Base-by-base conservation (phyloP, 345 rosid species). In the Xanthoceras sorbifolium region DNA sequence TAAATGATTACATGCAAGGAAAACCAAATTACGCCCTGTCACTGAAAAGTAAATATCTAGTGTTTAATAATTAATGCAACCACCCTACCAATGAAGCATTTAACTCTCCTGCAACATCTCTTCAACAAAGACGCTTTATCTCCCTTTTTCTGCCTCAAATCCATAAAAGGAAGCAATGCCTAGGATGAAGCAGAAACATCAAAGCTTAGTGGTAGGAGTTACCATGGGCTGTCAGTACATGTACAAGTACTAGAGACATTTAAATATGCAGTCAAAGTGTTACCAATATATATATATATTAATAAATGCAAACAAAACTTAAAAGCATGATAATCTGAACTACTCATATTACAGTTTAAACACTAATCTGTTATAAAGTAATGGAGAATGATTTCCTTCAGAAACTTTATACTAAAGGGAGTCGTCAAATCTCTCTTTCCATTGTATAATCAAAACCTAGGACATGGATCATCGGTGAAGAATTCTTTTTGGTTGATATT, bases 151-250 rank as follows among this genome's bases (percentile, higher is more conserved):
- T 74, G 87, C 75, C 74, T 83, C 57, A 62, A 79, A 46, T 88
- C 82, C 97, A 91, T 93, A 64, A 87, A 93, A 54, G 96, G 94
- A 79, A 93, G 88, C 48, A 79, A 61, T 67, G 65, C 69, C 97
- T 91, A 82, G 64, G 44, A 15, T 69, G 23, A 77, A 68, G 55
- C 54, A 70, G 8, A 82, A 48, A 76, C 20, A 26, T 42, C 1
- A 40, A 28, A 38, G 10, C 40, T 68, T 64, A 80, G 23, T 52
- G 12, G 50, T 22, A 59, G 4, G 4, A 28, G 32, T 64, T 25
- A 25, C 29, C 52, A 55, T 20, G n/a, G 54, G 76, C 9, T 55
- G 9, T 55, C 22, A 20, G 23, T 55, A 42, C 46, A 42, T 8
- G 46, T 55, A 6, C 12, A 55, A 55, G 26, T 55, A 12, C 5